Base-by-base conservation (phyloP, 192 early-diverging fungal genomes). In the Borealophlyctis nickersoniae region DNA sequence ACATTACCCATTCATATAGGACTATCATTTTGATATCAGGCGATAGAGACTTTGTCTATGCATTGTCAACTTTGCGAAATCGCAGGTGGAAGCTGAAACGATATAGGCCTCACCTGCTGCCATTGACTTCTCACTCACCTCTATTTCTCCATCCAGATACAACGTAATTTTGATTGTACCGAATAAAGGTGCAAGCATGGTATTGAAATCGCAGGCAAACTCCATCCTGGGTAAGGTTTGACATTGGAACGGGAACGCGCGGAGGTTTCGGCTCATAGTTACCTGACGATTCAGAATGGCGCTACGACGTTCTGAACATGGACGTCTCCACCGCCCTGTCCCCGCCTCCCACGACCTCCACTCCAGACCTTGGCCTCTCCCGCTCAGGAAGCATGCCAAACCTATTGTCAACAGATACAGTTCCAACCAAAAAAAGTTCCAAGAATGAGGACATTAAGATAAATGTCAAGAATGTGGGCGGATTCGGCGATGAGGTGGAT, bases 21-120 rank as follows among this genome's bases (percentile, higher is more conserved):
- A 58, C 56, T 14, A 58, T 58, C 13, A 32, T 58, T 23, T 9
- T 58, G 56, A 9, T 58, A 24, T 58, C 56, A 19, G 56, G 56
- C 29, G 56, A 58, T 32, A n/a, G 56, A n/a, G 56, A 58, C 30
- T 58, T 35, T 36, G 56, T 28, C 19, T 58, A 58, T 28, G 56
- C 56, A 23, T 30, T 58, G 23, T 9, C 56, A 11, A 30, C 30
- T 4, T 30, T 58, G 19, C 56, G 56, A 4, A 58, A 58, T 30
- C 56, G 56, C 23, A 24, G 28, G 31, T 58, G 39, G 19, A 19
- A 13, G 7, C 19, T 7, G 39, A 45, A 7, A 7, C 39, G 39
- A 19, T 45, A 7, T 7, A 19, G 9, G 39, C 19, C n/a, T 19
- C 39, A 45, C 39, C 39, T 19, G 39, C 19, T 19, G 39, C 19